Conservation (phyloP, 331 rosid species). For the Spiraea crenata region DNA sequence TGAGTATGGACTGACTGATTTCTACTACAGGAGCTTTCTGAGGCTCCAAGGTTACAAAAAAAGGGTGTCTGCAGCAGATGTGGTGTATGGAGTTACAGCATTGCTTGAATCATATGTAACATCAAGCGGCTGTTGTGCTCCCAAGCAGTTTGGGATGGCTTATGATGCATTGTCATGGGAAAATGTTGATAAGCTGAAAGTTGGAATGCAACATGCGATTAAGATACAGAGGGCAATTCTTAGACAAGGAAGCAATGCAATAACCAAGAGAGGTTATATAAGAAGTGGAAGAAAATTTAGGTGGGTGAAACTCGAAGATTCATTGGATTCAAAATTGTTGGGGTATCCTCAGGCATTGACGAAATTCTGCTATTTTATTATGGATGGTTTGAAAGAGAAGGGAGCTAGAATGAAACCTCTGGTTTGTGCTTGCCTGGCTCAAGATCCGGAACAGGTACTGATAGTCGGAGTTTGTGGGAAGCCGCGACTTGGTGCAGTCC, state of each 20-base stretch:
- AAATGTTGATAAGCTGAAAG: constrained; percentile 71
- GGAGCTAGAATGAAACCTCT: constrained; percentile 96
- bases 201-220: constrained; percentile 89
- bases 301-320: constrained; percentile 93
- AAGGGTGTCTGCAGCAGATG: constrained; percentile 93
- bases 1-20: constrained; percentile 83
- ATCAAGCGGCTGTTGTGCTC: constrained; percentile 79
- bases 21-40: constrained; percentile 82
- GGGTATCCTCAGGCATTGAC: constrained; percentile 98
- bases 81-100: constrained; percentile 93
- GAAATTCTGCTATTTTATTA: constrained; percentile 80
- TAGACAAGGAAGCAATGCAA: constrained; percentile 86
- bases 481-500: constrained; percentile 87
- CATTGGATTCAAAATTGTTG: constrained; percentile 55
- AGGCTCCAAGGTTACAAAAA: constrained; percentile 76
- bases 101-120: constrained; percentile 79
- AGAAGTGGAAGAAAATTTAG: constrained; percentile 90
- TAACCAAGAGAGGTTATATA: constrained; percentile 76
- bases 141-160: constrained; percentile 77
- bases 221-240: constrained; percentile 82
- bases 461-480: constrained; percentile 93
- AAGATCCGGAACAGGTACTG: constrained; percentile 71
- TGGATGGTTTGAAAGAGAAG: constrained; percentile 92
- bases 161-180: constrained; percentile 75
- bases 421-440: constrained; percentile 84